These are phyloP conservation scores for Hanseniaspora meyeri DNA, from an alignment of 805 yeast species.

Conservation along the genomic window DNA sequence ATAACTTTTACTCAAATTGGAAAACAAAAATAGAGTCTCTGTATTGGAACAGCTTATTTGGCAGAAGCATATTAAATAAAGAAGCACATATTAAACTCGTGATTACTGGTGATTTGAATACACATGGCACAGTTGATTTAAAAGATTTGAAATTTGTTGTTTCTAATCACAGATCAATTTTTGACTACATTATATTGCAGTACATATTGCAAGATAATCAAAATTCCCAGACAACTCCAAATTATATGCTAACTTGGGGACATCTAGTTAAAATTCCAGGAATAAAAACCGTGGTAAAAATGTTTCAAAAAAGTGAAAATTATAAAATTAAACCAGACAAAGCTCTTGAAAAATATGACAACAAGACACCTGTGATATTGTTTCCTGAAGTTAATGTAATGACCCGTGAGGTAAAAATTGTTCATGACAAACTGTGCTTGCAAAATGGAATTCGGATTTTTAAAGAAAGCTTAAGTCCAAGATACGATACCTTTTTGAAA, in stretches of 20 bases:
- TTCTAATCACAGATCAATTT: constrained; percentile 52
- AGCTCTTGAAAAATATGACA: constrained; percentile 24
- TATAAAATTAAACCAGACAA: constrained; percentile 34
- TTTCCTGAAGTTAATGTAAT: constrained; percentile 80
- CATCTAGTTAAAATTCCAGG: constrained; percentile 51
- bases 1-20: neutral
- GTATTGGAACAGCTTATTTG: neutral
- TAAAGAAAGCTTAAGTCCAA: constrained; percentile 58
- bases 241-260: constrained; percentile 57
- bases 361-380: constrained; percentile 37
- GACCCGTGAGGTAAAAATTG: constrained; percentile 34
- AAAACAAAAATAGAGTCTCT: neutral
- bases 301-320: constrained; percentile 54
- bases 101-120: neutral
- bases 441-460: constrained; percentile 50
- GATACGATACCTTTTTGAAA: constrained; percentile 50
- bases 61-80: neutral
- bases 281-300: constrained; percentile 33
- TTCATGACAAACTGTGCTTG: constrained; percentile 44
- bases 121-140: neutral
- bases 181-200: constrained; percentile 50
- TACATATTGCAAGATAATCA: constrained; percentile 14
- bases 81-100: neutral
- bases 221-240: constrained; percentile 23
- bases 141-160: neutral